Evolutionary conservation across 306 rosid genomes (phyloP), one percentile per base, ranked within the genome.

Genomic region (Castanospermum australe): DNA sequence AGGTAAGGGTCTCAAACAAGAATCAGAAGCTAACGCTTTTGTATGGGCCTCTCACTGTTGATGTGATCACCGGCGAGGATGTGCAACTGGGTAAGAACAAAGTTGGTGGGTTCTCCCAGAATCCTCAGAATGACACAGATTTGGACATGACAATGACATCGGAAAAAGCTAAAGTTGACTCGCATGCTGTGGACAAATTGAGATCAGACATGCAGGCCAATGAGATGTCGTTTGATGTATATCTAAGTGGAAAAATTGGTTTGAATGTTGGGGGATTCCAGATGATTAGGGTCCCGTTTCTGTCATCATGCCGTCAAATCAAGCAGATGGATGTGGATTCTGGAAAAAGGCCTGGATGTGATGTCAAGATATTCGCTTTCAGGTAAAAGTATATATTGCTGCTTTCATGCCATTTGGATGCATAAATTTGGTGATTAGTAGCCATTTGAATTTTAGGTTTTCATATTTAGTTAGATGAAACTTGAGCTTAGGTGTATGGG

Each of bases 1-100:
- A 6, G 15, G 17, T 83, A 55, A 71, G 30, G 61, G n/a, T 86
- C 12, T n/a, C 25, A 7, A 86, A 86, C 79, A 55, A 54, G 67
- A 86, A 86, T 1, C 79, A 80, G 9, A 80, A 71, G 30, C 61
- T 67, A 7, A 75, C 22, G 13, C 72, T 83, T 67, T 22, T 45
- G 0, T 86, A 50, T 50, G 70, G 82, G 5, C 18, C 5, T 20
- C n/a, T 80, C 68, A 63, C 18, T 5, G 18, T 80, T 32, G 51
- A 25, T 13, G 80, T n/a, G n/a, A n/a, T 67, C 8, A 13, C 71
- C 4, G 4, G 36, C 8, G 38, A 67, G 38, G 32, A 69, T 3
- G 18, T 80, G 36, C 0, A 35, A 0, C 11, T 83, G 56, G 87
- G 83, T 2, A 42, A 13, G 48, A 47, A 55, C 0, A 21, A 14